Conservation (phyloP, 257 asterid genomes). For the Lithospermum erythrorhizon region DNA sequence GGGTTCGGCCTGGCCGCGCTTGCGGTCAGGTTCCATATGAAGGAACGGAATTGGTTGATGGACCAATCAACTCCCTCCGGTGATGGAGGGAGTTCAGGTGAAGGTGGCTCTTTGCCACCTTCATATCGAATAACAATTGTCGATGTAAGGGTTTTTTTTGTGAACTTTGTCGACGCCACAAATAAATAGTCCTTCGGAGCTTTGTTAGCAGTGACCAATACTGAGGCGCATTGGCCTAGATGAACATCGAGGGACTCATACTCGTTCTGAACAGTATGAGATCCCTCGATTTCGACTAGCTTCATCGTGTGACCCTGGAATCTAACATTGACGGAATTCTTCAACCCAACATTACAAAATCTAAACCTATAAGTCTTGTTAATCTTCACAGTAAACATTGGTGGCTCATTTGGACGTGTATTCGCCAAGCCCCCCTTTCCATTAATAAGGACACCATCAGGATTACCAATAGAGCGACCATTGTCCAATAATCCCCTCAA, state of each 20-base stretch:
- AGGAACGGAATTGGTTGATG: constrained; percentile 43
- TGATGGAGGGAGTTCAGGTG: constrained; percentile 27
- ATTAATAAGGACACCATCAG: constrained; percentile 41
- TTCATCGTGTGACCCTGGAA: constrained; percentile 46
- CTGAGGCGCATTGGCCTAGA: constrained; percentile 51
- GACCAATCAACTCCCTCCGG: constrained; percentile 48
- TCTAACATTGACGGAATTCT: constrained; percentile 37
- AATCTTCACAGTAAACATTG: constrained; percentile 37
- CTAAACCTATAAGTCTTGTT: constrained; percentile 44
- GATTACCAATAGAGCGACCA: constrained; percentile 31
- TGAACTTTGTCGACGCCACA: constrained; percentile 47
- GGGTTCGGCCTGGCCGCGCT: constrained; percentile 74
- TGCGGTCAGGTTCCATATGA: constrained; percentile 57
- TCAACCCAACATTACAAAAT: constrained; percentile 52
- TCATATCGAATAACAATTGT: constrained; percentile 32
- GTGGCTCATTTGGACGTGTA: constrained; percentile 6
- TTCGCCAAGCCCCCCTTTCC: constrained; percentile 31
- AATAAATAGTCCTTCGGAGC: constrained; percentile 40
- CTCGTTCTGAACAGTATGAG: constrained; percentile 40
- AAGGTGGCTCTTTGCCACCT: constrained; percentile 32
- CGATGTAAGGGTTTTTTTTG: constrained; percentile 19
- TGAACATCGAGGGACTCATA: constrained; percentile 51
- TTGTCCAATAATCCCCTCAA: constrained; percentile 19
- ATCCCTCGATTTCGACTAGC: constrained; percentile 54
- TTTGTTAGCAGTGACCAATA: constrained; percentile 40